phyloP scores from a whole-genome alignment of 75 land plant species.

The Adiantum capillusveneris region DNA sequence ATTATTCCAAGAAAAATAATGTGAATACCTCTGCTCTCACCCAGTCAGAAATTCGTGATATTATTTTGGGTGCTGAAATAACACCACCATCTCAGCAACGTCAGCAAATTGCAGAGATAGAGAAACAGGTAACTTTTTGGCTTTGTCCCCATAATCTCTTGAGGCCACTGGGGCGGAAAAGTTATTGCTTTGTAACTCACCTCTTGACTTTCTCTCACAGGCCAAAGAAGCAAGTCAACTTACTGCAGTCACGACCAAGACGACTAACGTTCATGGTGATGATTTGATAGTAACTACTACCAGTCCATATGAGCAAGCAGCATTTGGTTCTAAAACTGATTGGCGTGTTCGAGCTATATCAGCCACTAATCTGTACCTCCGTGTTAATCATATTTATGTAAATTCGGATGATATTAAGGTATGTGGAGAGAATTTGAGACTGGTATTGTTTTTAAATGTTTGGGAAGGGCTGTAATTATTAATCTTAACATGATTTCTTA shows the following conservation, averaged over 20 bases:
- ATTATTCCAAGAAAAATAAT: conserved; percentile 99
- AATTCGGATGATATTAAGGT: conserved; percentile 99
- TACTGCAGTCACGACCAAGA: conserved; percentile 94
- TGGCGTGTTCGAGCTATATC: conserved; percentile 99
- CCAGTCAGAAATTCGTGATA: conserved; percentile 97
- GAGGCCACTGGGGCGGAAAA: not conserved
- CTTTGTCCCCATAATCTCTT: not conserved
- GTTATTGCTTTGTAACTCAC: not conserved
- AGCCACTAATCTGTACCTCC: conserved; percentile 93
- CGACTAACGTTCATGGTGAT: conserved; percentile 99
- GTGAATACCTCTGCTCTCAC: conserved; percentile 97
- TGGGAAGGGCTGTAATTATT: too few relatives aligned
- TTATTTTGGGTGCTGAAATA: conserved; percentile 98
- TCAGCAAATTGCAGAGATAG: conserved; percentile 99
- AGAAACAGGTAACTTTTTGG: conserved; percentile 84
- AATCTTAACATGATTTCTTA: not conserved
- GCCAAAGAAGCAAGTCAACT: conserved; percentile 97
- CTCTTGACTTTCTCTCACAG: too few relatives aligned
- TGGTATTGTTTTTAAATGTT: too few relatives aligned
- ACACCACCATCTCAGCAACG: conserved; percentile 99
- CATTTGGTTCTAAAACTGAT: conserved; percentile 94
- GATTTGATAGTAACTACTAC: conserved; percentile 97
- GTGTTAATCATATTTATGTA: conserved; percentile 97
- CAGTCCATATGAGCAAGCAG: conserved; percentile 97
- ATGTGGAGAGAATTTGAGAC: not conserved